Evolutionary conservation across 1,139 yeast genomes (phyloP).

Genomic region (Debaryomycetaceae sp.): DNA sequence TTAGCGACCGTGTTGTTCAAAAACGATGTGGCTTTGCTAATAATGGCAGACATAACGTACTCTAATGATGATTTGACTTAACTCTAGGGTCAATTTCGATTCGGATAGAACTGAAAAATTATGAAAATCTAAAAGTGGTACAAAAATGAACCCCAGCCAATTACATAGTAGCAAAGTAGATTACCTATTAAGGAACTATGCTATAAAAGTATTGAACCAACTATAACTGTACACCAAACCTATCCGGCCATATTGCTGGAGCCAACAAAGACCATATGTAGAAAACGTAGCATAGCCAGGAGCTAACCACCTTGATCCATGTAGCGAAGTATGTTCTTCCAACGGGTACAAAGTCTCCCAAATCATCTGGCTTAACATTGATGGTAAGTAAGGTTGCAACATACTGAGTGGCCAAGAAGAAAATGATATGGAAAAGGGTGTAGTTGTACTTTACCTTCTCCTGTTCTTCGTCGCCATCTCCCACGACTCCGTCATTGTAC

Average conservation of each 20-base stretch:
- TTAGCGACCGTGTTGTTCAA: slow-evolving; percentile 36
- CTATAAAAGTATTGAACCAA: slow-evolving; percentile 1
- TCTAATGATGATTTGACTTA: not conserved
- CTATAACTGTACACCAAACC: slow-evolving; percentile 51
- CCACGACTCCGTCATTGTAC: slow-evolving; percentile 44
- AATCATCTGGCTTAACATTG: slow-evolving; percentile 80
- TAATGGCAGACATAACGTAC: slow-evolving; percentile 46
- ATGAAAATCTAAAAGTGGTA: slow-evolving; percentile 5
- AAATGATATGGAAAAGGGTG: slow-evolving; percentile 82
- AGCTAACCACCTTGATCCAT: slow-evolving; percentile 89
- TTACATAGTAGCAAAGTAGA: slow-evolving; percentile 5
- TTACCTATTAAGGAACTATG: slow-evolving; percentile 6
- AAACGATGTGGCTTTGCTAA: slow-evolving; percentile 46
- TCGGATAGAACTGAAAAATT: slow-evolving; percentile 3
- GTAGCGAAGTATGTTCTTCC: slow-evolving; percentile 95
- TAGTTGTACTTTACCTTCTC: slow-evolving; percentile 79
- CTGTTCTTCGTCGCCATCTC: slow-evolving; percentile 55
- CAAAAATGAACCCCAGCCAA: slow-evolving; percentile 9
- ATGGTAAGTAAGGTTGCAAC: slow-evolving; percentile 91
- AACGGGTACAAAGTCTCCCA: slow-evolving; percentile 91
- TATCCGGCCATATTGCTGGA: slow-evolving; percentile 85
- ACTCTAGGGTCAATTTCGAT: not conserved
- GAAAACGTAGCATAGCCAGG: slow-evolving; percentile 85
- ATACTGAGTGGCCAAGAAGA: slow-evolving; percentile 95
- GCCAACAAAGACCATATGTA: slow-evolving; percentile 92